Evolutionary conservation across 1,284 basidiomycete species (phyloP).

Genomic region (Cutaneotrichosporon sp.): DNA sequence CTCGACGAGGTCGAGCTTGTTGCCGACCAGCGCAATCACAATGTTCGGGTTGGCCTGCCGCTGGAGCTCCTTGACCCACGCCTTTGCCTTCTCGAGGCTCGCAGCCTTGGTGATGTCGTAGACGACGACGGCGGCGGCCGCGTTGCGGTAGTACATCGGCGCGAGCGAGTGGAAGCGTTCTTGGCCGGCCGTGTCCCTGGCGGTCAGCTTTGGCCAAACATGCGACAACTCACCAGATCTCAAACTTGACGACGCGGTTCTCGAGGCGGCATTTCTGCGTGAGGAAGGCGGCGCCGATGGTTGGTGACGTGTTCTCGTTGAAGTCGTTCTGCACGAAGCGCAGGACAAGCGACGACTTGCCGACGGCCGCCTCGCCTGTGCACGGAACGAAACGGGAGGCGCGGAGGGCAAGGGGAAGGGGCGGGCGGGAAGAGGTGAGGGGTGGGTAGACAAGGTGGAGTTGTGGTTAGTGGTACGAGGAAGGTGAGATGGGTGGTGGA

Average conservation of each 20-base stretch:
- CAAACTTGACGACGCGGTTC: slow-evolving; percentile 56
- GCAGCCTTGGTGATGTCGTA: slow-evolving; percentile 87
- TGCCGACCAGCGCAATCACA: slow-evolving; percentile 93
- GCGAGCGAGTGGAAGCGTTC: slow-evolving; percentile 55
- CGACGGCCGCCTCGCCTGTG: slow-evolving; percentile 94
- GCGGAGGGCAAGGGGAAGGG: neutral
- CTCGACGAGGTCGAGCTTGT: slow-evolving; percentile 91
- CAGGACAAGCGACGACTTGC: slow-evolving; percentile 98
- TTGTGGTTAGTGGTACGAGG: neutral
- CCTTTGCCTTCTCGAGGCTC: slow-evolving; percentile 98
- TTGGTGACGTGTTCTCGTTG: slow-evolving; percentile 63
- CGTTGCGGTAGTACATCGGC: slow-evolving; percentile 99
- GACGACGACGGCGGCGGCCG: slow-evolving; percentile 91
- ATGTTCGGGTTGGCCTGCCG: slow-evolving; percentile 99
- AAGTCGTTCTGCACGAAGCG: slow-evolving; percentile 73
- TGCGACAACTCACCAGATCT: slow-evolving; percentile 56
- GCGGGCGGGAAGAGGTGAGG: neutral
- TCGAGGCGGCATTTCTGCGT: slow-evolving; percentile 55
- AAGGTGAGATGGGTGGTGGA: neutral
- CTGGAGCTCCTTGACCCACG: slow-evolving; percentile 99
- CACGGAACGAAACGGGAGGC: neutral
- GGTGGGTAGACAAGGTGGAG: neutral
- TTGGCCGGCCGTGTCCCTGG: slow-evolving; percentile 55
- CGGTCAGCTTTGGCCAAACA: too few species aligned
- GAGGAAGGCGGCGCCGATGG: slow-evolving; percentile 89